phyloP scores from a whole-genome alignment of 441 rosid genomes.

The Breynia disticha region DNA sequence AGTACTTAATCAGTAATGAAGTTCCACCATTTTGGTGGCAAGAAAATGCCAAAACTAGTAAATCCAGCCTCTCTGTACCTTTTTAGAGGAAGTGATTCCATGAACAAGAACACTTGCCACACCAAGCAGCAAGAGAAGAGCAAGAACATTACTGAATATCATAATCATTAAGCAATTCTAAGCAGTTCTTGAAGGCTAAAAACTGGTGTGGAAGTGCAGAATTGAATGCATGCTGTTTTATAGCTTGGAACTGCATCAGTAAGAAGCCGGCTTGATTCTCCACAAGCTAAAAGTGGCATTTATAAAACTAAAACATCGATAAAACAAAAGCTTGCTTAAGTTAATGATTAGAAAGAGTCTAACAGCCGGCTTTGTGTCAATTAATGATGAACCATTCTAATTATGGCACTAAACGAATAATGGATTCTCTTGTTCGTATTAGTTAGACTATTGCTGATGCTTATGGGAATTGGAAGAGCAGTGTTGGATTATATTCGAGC shows the following conservation, averaged over 20 bases:
- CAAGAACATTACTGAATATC: conserved; percentile 6
- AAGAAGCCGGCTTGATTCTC: neutral
- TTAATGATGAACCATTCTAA: neutral
- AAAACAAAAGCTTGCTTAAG: neutral
- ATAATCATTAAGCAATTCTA: conserved; percentile 1
- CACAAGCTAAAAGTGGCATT: neutral
- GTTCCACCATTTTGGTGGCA: no score
- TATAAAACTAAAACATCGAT: neutral
- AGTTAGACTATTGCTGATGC: neutral
- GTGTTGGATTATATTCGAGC: no score
- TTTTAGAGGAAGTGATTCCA: conserved; percentile 14
- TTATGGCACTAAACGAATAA: neutral
- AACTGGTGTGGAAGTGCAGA: neutral
- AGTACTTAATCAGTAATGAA: no score
- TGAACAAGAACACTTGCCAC: conserved; percentile 12
- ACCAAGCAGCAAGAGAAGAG: conserved; percentile 15
- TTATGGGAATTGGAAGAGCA: no score
- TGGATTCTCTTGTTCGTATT: neutral
- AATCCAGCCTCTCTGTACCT: neutral
- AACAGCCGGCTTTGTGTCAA: neutral
- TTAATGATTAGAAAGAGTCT: neutral
- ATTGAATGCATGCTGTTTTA: no score
- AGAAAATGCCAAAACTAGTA: no score
- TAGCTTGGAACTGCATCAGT: neutral
- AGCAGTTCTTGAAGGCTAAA: neutral